Base-by-base conservation (phyloP, 768 basidiomycete species). In the Lactifluus pinguis region DNA sequence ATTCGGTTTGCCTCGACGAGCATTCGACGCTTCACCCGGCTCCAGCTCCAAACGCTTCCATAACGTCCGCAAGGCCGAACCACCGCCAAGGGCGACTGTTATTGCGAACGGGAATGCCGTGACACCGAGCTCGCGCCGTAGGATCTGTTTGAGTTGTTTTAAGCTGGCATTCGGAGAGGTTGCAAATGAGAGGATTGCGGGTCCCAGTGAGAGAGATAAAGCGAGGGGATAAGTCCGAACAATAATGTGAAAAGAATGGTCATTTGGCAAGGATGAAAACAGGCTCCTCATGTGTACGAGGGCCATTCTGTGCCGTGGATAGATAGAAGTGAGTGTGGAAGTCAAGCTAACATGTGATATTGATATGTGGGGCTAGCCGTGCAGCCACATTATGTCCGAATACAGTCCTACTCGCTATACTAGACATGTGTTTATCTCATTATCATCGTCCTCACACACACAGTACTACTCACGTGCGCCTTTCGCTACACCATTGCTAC, bases 61-160 rank as follows among this genome's bases (percentile, higher is more conserved):
- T 10, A 82, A 56, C 34, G 74, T 73, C 53, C 76, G 76, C 19
- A 90, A 68, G 39, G 76, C 72, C 34, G 79, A 77, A 3, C 87
- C 87, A 8, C 88, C 89, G 0, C 79, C 86, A 6, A 88, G 75
- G 15, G 83, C 79, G 6, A 81, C 67, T 0, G 87, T 82, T 56
- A 89, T 79, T 32, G 86, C 80, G 58, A 80, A 85, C 6, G 89
- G 85, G 69, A 91, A 87, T 14, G 87, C 83, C 58, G 81, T 82
- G 41, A 77, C 63, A 8, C 79, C 77, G 11, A 87, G 70, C 67
- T 90, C 87, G 44, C 80, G 78, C 56, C 67, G 72, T 9, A 91
- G 70, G 13, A 83, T 74, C 72, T 61, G 66, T 64, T 79, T 54
- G 47, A 59, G 67, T 61, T 52, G 69, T 55, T 55, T 72, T 30